Conservation (phyloP, 2,329 filamentous ascomycete species). For the Exophiala viscosa region DNA sequence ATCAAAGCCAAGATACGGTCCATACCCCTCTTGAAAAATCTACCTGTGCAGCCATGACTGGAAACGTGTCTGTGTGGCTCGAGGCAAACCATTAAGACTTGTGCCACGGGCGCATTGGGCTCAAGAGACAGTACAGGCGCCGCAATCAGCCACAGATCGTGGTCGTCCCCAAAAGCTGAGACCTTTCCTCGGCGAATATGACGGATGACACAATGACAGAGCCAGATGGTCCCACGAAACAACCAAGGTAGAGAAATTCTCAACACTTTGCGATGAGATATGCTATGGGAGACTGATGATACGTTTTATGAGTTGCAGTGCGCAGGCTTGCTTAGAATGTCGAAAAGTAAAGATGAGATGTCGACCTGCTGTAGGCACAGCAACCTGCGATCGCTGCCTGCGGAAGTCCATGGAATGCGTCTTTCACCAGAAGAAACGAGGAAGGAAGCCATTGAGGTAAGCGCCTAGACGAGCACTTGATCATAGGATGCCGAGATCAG, state of each 20-base stretch:
- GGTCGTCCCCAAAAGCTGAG: no score
- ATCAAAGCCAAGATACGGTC: no score
- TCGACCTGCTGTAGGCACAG: constrained; percentile 23
- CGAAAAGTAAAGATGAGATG: constrained; percentile 43
- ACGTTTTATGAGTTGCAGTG: no score
- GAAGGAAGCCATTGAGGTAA: constrained; percentile 39
- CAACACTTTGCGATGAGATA: neutral
- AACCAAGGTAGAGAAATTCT: neutral
- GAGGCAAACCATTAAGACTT: neutral
- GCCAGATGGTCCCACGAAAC: neutral
- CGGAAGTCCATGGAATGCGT: constrained; percentile 39
- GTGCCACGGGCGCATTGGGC: no score
- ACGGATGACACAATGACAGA: neutral
- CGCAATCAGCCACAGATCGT: no score
- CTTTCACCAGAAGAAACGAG: constrained; percentile 40
- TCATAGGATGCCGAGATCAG: neutral
- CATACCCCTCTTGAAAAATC: no score
- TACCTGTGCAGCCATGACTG: no score
- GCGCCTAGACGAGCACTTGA: neutral
- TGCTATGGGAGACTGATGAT: no score
- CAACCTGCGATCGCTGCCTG: constrained; percentile 37
- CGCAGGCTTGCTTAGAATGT: constrained; percentile 38
- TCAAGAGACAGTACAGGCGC: no score
- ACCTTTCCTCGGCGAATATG: neutral
- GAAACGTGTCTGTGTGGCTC: neutral